Conservation (phyloP, 2,329 filamentous ascomycete genomes). For the Neurospora sp. region DNA sequence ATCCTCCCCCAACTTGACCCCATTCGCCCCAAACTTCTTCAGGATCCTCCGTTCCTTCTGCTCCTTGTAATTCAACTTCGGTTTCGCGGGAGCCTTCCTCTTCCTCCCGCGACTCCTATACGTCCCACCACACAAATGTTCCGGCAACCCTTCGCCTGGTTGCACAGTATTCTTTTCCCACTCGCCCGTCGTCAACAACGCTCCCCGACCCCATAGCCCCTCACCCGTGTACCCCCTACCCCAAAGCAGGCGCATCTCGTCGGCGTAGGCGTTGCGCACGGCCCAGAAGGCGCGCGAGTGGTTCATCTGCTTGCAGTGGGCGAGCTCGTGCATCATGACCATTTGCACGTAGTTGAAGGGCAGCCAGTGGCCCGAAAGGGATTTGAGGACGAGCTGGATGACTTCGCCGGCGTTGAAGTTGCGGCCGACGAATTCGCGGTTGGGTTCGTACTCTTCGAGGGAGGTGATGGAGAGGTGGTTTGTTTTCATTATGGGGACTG, state of each 20-base stretch:
- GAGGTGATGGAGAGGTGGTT: slow-evolving; percentile 56
- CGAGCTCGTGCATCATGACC: slow-evolving; percentile 68
- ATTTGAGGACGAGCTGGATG: slow-evolving; percentile 72
- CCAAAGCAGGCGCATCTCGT: slow-evolving; percentile 64
- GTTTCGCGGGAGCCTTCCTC: slow-evolving; percentile 36
- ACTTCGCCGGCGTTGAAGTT: slow-evolving; percentile 89
- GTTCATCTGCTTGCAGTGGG: slow-evolving; percentile 89
- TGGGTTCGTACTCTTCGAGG: slow-evolving; percentile 74
- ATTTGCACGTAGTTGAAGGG: slow-evolving; percentile 80
- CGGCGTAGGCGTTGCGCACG: slow-evolving; percentile 63
- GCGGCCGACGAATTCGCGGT: slow-evolving; percentile 73
- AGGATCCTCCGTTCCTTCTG: slow-evolving; percentile 61
- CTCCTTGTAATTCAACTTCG: slow-evolving; percentile 56
- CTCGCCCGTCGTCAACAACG: slow-evolving; percentile 49
- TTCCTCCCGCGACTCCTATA: slow-evolving; percentile 53
- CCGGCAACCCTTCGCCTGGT: slow-evolving; percentile 48
- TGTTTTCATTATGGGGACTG: slow-evolving; percentile 60
- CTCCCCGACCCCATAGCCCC: slow-evolving; percentile 71
- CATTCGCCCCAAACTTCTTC: slow-evolving; percentile 68
- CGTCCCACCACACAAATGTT: slow-evolving; percentile 74
- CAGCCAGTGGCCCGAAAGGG: slow-evolving; percentile 60
- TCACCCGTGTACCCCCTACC: slow-evolving; percentile 63
- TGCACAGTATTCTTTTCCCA: slow-evolving; percentile 44
- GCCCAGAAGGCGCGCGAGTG: slow-evolving; percentile 75
- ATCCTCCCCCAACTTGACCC: slow-evolving; percentile 60